Evolutionary conservation across 441 rosid species (phyloP), one percentile per base, ranked within the genome.

Genomic region (Populus tomentosa): DNA sequence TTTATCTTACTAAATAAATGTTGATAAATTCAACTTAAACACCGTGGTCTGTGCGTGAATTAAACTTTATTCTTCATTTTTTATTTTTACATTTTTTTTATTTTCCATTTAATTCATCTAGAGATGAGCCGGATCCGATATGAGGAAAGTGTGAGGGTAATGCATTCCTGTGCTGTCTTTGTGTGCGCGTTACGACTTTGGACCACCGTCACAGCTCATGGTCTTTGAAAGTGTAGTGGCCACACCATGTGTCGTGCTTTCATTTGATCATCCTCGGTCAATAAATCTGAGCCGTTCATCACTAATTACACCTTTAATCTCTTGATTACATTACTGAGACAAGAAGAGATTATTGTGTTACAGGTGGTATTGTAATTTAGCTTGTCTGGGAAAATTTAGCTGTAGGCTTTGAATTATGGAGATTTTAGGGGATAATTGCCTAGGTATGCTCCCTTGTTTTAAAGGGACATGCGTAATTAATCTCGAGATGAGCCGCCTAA

Each of bases 131-230:
- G 92, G 80, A 87, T 40, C 78, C 80, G 84, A 80, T 78, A 65
- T 42, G 73, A 28, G 83, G 82, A 73, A 84, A 82, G 71, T 79
- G 56, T 35, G 38, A 35, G 38, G 7, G 61, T 53, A 53, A 32
- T 6, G 6, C 5, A 14, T 20, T 65, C 10, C 40, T 70, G 26
- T 76, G 64, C 62, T 18, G 3, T 70, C 14, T 16, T 59, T 36
- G 77, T 20, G 16, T 14, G 56, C 14, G 56, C 21, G 33, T 66
- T 75, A 82, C 89, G 86, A 78, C 78, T 83, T 79, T 80, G 90
- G 88, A 86, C 89, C 89, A 86, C 87, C 89, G 82, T 81, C 88
- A 80, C 90, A 83, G 84, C 85, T 86, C 81, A 86, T 70, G n/a
- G 24, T 56, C 28, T 62, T 64, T 70, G 53, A 61, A 53, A 67